Evolutionary conservation across 805 yeast species (phyloP).

Genomic region (Zygosaccharomyces lentus): DNA sequence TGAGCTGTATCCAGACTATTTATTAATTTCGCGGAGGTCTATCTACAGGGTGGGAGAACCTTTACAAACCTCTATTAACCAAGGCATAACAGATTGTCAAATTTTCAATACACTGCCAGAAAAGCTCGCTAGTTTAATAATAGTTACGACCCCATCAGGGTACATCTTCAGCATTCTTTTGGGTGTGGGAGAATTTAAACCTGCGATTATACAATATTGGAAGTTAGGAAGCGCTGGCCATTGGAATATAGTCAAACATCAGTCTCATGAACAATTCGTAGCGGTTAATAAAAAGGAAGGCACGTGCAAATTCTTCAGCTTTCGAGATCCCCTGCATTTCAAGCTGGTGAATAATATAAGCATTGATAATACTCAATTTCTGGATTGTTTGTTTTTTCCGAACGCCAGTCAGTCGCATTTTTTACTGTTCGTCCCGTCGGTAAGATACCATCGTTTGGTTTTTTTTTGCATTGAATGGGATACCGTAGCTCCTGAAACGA

Average conservation of each 20-base stretch:
- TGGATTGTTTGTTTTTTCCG: constrained; percentile 20
- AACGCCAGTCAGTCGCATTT: constrained; percentile 11
- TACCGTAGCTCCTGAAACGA: constrained; percentile 12
- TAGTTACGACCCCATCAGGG: constrained; percentile 20
- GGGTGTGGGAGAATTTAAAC: constrained; percentile 2
- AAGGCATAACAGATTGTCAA: constrained; percentile 22
- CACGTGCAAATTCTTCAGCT: constrained; percentile 24
- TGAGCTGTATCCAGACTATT: constrained; percentile 2
- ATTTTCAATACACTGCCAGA: constrained; percentile 7
- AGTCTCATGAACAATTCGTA: constrained; percentile 16
- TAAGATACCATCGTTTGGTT: constrained; percentile 19
- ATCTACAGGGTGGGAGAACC: constrained; percentile 16
- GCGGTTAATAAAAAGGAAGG: constrained; percentile 14
- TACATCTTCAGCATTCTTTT: constrained; percentile 14
- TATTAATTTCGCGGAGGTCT: constrained; percentile 17
- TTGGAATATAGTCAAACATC: constrained; percentile 20
- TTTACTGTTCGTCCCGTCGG: constrained; percentile 21
- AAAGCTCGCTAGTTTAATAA: constrained; percentile 8
- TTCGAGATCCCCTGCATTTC: constrained; percentile 15
- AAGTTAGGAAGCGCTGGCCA: constrained; percentile 14
- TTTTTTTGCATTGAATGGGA: constrained; percentile 31
- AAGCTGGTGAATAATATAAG: constrained; percentile 22
- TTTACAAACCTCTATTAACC: constrained; percentile 8
- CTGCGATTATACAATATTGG: constrained; percentile 23
- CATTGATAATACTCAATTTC: constrained; percentile 18